A percentile compares a stretch with the other conserved stretches of the same genome.
These are phyloP conservation scores for Bacidia gigantensis DNA, from an alignment of 495 filamentous ascomycete species.

Conservation along the genomic window DNA sequence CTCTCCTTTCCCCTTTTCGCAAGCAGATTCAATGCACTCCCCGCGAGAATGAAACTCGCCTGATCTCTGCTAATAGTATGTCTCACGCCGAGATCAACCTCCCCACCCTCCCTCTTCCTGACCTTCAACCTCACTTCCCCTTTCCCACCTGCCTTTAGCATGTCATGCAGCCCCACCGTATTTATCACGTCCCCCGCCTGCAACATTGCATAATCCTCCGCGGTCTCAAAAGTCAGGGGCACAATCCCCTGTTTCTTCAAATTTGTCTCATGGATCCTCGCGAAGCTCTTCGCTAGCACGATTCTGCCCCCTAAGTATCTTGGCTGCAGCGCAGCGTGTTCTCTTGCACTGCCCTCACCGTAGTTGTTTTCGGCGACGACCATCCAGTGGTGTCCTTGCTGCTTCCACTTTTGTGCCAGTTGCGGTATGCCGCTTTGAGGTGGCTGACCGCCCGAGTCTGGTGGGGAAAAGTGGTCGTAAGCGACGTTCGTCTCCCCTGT, in stretches of 20 bases:
- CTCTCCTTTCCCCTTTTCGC: constrained; percentile 33
- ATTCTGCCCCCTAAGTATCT: constrained; percentile 80
- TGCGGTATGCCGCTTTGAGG: constrained; percentile 57
- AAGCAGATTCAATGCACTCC: constrained; percentile 84
- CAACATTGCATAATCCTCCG: constrained; percentile 75
- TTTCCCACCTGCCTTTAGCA: constrained; percentile 61
- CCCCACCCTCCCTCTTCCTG: constrained; percentile 45
- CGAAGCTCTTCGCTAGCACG: constrained; percentile 84
- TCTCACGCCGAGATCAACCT: constrained; percentile 48
- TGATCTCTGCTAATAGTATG: constrained; percentile 82
- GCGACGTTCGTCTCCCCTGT: constrained; percentile 86
- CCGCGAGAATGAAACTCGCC: constrained; percentile 78
- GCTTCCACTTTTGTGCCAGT: constrained; percentile 69
- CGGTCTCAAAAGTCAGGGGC: constrained; percentile 74
- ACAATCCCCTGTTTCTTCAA: constrained; percentile 98
- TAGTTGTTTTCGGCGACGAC: constrained; percentile 97
- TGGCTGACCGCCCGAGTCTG: not conserved
- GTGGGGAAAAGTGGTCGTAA: constrained; percentile 45
- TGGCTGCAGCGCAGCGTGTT: constrained; percentile 95
- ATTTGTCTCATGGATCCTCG: constrained; percentile 96
- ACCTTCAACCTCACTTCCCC: constrained; percentile 61
- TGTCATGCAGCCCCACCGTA: constrained; percentile 71
- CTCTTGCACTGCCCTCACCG: constrained; percentile 86
- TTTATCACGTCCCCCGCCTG: constrained; percentile 66
- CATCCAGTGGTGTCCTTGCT: constrained; percentile 59